These are phyloP conservation scores for Lepiota venenata DNA, from an alignment of 768 basidiomycete species.

Conservation along the genomic window DNA sequence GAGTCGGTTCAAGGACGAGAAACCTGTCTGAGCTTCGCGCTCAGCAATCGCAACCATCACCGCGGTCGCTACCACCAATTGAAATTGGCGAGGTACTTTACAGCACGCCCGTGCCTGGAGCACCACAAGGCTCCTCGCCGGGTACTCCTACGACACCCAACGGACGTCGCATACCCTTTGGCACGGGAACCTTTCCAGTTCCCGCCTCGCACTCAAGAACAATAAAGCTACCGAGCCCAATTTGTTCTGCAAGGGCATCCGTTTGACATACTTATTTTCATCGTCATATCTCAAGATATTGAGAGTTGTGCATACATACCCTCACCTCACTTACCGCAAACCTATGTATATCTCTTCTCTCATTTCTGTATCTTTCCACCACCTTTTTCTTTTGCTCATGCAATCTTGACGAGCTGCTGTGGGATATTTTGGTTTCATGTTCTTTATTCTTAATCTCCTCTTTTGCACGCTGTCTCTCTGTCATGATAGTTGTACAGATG, in stretches of 20 bases:
- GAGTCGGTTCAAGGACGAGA: neutral
- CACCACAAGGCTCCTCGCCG: neutral
- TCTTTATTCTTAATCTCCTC: neutral
- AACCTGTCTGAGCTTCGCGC: neutral
- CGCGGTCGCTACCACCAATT: neutral
- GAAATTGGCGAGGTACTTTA: slow-evolving; percentile 1
- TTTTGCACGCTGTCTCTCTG: neutral
- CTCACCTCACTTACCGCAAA: neutral
- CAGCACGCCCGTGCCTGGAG: neutral
- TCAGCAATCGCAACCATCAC: neutral
- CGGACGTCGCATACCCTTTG: slow-evolving; percentile 11
- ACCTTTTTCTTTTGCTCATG: neutral
- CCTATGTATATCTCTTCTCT: slow-evolving; percentile 1
- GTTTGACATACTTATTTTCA: slow-evolving; percentile 25
- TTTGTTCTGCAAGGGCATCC: slow-evolving; percentile 77
- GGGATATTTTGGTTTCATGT: slow-evolving; percentile 1
- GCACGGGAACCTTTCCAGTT: slow-evolving; percentile 11
- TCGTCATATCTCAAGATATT: slow-evolving; percentile 1
- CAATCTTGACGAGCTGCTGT: slow-evolving; percentile 11
- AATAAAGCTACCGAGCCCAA: slow-evolving; percentile 24
- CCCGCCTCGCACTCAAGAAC: neutral
- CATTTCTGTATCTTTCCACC: neutral
- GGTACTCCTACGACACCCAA: slow-evolving; percentile 10
- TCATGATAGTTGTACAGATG: slow-evolving; percentile 15
- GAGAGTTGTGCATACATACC: slow-evolving; percentile 1